phyloP scores from a whole-genome alignment of 768 basidiomycete genomes.

The Suillus bovinus region DNA sequence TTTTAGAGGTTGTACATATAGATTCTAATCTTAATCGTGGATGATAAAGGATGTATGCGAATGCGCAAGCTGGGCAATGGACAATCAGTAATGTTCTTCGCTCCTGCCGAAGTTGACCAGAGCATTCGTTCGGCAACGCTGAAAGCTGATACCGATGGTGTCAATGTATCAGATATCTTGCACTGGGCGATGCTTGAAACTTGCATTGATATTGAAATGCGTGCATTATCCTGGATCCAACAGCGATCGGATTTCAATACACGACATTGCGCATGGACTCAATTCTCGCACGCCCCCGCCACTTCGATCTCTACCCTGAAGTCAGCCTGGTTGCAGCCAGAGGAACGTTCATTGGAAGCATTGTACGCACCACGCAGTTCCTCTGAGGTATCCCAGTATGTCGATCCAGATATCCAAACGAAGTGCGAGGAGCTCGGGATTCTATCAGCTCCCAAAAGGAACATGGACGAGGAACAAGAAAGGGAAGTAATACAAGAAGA shows the following conservation, averaged over 20 bases:
- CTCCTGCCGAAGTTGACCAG: constrained; percentile 41
- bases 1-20: not conserved
- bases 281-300: constrained; percentile 5
- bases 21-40: not conserved
- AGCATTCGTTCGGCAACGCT: constrained; percentile 31
- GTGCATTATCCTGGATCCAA: constrained; percentile 42
- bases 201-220: constrained; percentile 40
- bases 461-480: constrained; percentile 51
- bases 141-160: constrained; percentile 8
- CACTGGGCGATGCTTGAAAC: constrained; percentile 48
- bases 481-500: constrained; percentile 48
- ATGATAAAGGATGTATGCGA: constrained; percentile 47
- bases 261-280: constrained; percentile 21
- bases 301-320: constrained; percentile 6
- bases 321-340: constrained; percentile 42
- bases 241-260: constrained; percentile 30
- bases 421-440: constrained; percentile 23
- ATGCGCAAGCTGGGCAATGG: constrained; percentile 50
- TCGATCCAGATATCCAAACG: constrained; percentile 13
- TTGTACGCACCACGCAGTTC: constrained; percentile 29
- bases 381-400: not conserved
- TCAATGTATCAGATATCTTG: constrained; percentile 35
- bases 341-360: constrained; percentile 38
- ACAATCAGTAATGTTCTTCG: constrained; percentile 50
- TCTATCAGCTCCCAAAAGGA: constrained; percentile 16